Base-by-base conservation (phyloP, 192 early-diverging fungal genomes). In the Gaertneriomyces sp. region DNA sequence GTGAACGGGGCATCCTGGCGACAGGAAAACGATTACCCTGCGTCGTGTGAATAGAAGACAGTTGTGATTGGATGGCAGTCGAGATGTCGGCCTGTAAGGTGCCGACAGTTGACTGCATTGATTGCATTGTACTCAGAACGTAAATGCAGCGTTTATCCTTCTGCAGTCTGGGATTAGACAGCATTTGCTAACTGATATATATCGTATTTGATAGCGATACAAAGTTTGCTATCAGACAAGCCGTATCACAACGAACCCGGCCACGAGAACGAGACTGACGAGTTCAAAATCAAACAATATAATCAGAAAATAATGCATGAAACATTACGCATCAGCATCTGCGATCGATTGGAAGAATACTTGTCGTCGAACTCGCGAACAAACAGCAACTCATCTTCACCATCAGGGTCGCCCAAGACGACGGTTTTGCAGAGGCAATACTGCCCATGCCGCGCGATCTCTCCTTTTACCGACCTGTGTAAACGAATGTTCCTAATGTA, bases 241-340 rank as follows among this genome's bases (percentile, higher is more conserved):
- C 78, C 78, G 11, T 87, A 84, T 63, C 74, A 73, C 63, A 87
- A 87, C 53, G 86, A 87, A 72, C 86, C 86, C 43, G 82, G 84
- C 19, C 79, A 79, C 58, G 86, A 87, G 45, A 80, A 81, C 19
- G 59, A 63, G 39, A 60, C 51, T 38, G 79, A 84, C 55, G 44
- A 41, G 42, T 42, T 38, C 14, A 41, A 76, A 6, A 55, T 84
- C 7, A 75, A 79, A 49, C 51, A 69, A 5, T 87, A 87, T 61
- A 87, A 82, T 53, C 71, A 74, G 53, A 87, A 87, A 62, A 84
- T 87, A 56, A 72, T 71, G 42, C 86, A 87, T 63, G 85, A 87
- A 64, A 87, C 86, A 5, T 63, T 87, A 38, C 74, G 86, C 10
- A 75, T 87, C 38, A 75, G 80, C 11, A 47, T 87, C 6, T 84